Conservation (phyloP, 208 protist genomes). For the Trypanosoma platydactyli region DNA sequence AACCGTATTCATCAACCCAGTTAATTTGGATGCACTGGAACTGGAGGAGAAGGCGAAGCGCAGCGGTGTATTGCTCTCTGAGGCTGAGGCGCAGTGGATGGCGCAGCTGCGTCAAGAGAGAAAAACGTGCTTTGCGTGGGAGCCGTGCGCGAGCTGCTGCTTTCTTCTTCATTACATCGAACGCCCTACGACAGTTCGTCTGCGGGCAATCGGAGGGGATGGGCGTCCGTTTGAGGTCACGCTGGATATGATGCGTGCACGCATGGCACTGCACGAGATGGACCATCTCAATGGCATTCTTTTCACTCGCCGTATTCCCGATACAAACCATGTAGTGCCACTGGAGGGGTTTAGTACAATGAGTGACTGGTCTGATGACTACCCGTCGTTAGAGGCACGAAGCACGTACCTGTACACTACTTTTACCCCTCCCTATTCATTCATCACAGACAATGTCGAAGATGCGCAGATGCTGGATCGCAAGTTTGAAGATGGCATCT, state of each 20-base stretch:
- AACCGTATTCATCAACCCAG: constrained; percentile 83
- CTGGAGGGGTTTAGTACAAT: constrained; percentile 85
- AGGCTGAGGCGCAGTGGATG: constrained; percentile 58
- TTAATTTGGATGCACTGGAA: constrained; percentile 66
- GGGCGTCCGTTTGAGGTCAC: constrained; percentile 42
- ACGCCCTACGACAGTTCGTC: constrained; percentile 61
- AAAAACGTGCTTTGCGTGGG: constrained; percentile 83
- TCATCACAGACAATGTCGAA: constrained; percentile 53
- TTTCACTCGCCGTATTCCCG: constrained; percentile 82
- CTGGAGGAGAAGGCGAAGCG: constrained; percentile 29
- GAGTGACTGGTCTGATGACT: constrained; percentile 91
- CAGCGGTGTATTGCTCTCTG: constrained; percentile 26
- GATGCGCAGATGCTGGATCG: constrained; percentile 85
- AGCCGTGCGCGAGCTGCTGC: constrained; percentile 88
- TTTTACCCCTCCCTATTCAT: constrained; percentile 82
- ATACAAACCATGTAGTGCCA: constrained; percentile 86
- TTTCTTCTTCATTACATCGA: constrained; percentile 92
- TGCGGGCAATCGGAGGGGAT: constrained; percentile 46
- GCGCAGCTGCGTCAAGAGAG: constrained; percentile 39
- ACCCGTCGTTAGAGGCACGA: constrained; percentile 85
- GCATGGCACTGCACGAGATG: constrained; percentile 86
- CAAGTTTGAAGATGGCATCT: constrained; percentile 89
- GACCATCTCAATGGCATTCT: constrained; percentile 85
- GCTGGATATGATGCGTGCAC: constrained; percentile 69
- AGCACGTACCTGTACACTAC: constrained; percentile 89